Percentiles rank a stretch among this genome's conserved stretches.
phyloP scores from a whole-genome alignment of 352 stramenopile species.

The Globisporangium parvum region DNA sequence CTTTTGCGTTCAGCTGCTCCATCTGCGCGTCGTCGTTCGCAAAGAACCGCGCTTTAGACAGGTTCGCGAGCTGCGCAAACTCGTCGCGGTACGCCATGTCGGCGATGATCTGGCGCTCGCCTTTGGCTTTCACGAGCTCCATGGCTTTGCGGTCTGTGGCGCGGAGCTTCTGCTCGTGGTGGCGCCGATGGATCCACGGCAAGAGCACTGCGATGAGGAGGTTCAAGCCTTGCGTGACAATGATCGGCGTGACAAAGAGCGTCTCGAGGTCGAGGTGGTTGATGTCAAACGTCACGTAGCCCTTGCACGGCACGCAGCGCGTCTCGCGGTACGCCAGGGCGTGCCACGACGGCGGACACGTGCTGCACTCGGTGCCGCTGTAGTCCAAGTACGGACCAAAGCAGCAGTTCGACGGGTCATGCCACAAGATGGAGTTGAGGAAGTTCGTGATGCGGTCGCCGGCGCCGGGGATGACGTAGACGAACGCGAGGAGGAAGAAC shows the following conservation, averaged over 20 bases:
- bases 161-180: slow-evolving; percentile 58
- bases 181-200: slow-evolving; percentile 66
- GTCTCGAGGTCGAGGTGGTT: slow-evolving; percentile 75
- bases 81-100: slow-evolving; percentile 53
- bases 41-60: slow-evolving; percentile 59
- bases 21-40: slow-evolving; percentile 61
- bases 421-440: slow-evolving; percentile 69
- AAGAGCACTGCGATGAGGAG: slow-evolving; percentile 65
- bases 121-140: slow-evolving; percentile 60
- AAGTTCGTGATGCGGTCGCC: slow-evolving; percentile 79
- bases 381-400: slow-evolving; percentile 71
- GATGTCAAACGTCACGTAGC: slow-evolving; percentile 80
- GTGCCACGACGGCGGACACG: slow-evolving; percentile 65
- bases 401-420: slow-evolving; percentile 75
- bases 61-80: slow-evolving; percentile 41
- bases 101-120: slow-evolving; percentile 48
- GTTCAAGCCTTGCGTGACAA: slow-evolving; percentile 73
- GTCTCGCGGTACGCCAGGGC: slow-evolving; percentile 23
- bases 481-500: slow-evolving; percentile 84
- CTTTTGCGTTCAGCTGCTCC: slow-evolving; percentile 60
- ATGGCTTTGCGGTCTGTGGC: slow-evolving; percentile 52
- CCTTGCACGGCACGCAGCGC: slow-evolving; percentile 56
- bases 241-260: slow-evolving; percentile 79
- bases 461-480: slow-evolving; percentile 77
- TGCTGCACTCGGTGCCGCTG: slow-evolving; percentile 33